A percentile compares a stretch with the other conserved stretches of the same genome.
Evolutionary conservation across 169 alveolate species (phyloP).

Genomic region (Miamiensis avidus): DNA sequence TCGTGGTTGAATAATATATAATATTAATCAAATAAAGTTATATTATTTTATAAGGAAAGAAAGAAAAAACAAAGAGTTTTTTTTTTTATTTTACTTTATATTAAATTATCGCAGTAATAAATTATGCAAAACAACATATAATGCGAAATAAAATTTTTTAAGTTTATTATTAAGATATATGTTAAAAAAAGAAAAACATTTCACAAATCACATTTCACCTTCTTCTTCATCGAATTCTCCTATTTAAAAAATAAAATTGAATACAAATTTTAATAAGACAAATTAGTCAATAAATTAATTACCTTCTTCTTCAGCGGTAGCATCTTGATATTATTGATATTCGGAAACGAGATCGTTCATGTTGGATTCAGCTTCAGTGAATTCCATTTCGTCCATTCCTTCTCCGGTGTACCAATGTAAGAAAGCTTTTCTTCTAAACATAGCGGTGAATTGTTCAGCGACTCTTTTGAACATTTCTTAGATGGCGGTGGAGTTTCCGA

Average conservation of each 20-base stretch:
- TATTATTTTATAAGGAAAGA: not conserved
- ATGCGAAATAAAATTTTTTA: not conserved
- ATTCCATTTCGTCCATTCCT: constrained; percentile 99
- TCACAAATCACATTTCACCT: constrained; percentile 23
- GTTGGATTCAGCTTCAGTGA: constrained; percentile 75
- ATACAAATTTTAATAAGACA: too few species aligned
- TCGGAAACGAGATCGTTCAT: constrained; percentile 97
- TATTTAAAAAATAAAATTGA: too few species aligned
- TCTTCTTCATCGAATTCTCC: constrained; percentile 86
- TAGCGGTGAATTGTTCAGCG: constrained; percentile 97
- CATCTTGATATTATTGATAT: constrained; percentile 99
- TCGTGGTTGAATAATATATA: too few species aligned
- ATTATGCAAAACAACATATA: too few species aligned
- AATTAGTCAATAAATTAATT: too few species aligned
- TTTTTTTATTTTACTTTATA: too few species aligned
- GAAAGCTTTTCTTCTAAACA: constrained; percentile 98
- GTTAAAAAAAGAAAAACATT: too few species aligned
- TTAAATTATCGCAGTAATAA: not conserved
- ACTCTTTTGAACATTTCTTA: constrained; percentile 98
- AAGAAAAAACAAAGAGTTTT: not conserved
- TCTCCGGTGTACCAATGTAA: constrained; percentile 98
- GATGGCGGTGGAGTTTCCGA: constrained; percentile 98
- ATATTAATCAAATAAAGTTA: too few species aligned
- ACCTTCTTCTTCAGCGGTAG: constrained; percentile 97
- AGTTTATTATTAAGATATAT: too few species aligned